Base-by-base conservation (phyloP, 345 rosid genomes). In the Luvunga scandens region DNA sequence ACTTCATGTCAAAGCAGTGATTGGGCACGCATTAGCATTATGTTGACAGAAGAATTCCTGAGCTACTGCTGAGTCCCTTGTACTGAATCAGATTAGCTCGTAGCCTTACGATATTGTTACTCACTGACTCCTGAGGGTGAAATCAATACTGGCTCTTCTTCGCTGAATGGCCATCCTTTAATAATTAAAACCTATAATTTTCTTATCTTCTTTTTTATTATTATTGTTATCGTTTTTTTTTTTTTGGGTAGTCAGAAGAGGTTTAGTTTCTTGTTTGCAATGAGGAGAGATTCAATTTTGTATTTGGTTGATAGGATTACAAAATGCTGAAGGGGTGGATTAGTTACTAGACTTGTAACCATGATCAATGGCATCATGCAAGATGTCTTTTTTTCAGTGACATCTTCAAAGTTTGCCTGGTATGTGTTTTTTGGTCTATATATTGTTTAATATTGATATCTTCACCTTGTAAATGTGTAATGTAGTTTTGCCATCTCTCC, bases 371-470 rank as follows among this genome's bases (percentile, higher is more conserved):
- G 75, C 82, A 45, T 69, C 77, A 48, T 30, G 22, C 75, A 63
- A 78, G 83, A 69, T 87, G 85, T 81, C 81, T 78, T 73, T 69
- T 85, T 77, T 77, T 87, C 70, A 81, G 78, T 82, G 85, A 24
- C 85, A 81, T 80, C 85, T 80, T 73, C 66, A 42, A 42, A 56
- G 75, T 36, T 36, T 78, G 80, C 79, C 81, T 76, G 59, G 73
- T 53, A 38, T 55, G 57, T 62, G 7, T 56, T 59, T 31, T 75
- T 72, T 33, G 57, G 39, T 45, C 55, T 30, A 18, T 53, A 36
- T 66, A 9, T 42, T 39, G 77, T 27, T 31, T 72, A 69, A 25
- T 72, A 42, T 83, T 74, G 76, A 39, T 60, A 55, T 69, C 78
- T 63, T 80, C 62, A 38, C 70, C 60, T 50, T 79, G 83, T 80